Base-by-base conservation (phyloP, 2,329 filamentous ascomycete species). In the Pseudogymnoascus sp. region DNA sequence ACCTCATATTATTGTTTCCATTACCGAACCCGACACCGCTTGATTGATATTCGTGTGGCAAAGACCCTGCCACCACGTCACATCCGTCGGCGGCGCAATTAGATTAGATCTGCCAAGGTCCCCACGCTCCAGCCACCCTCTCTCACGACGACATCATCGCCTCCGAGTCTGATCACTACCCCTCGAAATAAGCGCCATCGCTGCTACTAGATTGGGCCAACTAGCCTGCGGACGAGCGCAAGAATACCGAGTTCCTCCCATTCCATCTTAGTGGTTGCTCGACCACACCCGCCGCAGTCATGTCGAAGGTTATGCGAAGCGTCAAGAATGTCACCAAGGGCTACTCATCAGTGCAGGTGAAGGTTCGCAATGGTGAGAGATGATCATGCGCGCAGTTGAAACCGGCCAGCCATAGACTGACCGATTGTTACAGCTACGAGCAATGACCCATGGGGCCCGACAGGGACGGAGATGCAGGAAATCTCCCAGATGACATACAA, bases 271-370 rank as follows among this genome's bases (percentile, higher is more conserved):
- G 19, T 61, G 59, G 59, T 61, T 61, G 31, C 47, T 38, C 23
- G n/a, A 61, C 59, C 59, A 38, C 59, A 61, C 59, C 19, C 33
- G 5, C 33, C 69, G 68, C 69, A 69, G 82, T 74, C 67, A 99
- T 99, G 95, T 97, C 93, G 65, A 96, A 96, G 80, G 92, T 97
- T 76, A 91, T 97, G 75, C 86, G 95, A 78, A 96, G 91, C 76
- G 93, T 97, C 73, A 97, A 97, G 82, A 99, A 97, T 82, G 93
- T 99, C 78, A 97, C 95, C 77, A 99, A 97, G 81, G 95, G 95
- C 71, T 99, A 99, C 76, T 97, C 93, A 36, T 87, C 84, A 69
- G 91, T 96, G 72, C 93, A 99, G 82, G 91, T 97, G 77, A 97
- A 97, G 82, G 95, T 99, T 77, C 88, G 93, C 80, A 93, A 96